Evolutionary conservation across 2,329 filamentous ascomycete species (phyloP), one percentile per base, ranked within the genome.

Genomic region (Aspergillus phoenicis): DNA sequence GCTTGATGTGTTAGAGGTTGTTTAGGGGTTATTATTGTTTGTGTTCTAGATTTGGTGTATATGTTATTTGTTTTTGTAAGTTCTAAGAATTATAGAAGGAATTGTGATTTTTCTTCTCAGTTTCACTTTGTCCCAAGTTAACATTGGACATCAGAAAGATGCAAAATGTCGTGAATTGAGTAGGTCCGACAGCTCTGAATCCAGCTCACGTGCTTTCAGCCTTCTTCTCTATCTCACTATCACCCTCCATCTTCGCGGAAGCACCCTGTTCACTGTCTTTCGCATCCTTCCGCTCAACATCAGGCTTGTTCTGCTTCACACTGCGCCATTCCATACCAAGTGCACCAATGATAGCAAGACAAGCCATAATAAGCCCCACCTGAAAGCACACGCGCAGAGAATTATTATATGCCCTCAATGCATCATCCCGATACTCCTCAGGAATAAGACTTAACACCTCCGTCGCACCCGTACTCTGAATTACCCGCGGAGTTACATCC

Each of bases 321-420:
- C 58, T 61, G 28, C 33, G 61, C 61, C 61, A 63, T 52, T 63
- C 61, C 5, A 47, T 52, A 11, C 54, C 38, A 17, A 63, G 53
- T n/a, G 61, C 52, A 10, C 20, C 61, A 6, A 63, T 48, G 4
- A 56, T 30, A 15, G 61, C 58, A 15, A 61, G 15, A 38, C 61
- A 57, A n/a, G 60, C 38, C 26, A 56, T 26, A 4, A 39, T 26
- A 20, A 53, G 10, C 3, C 30, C 30, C 4, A 53, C 36, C 3
- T 24, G 36, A 26, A 53, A 53, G 7, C 30, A 38, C 33, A 8
- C 11, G 1, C 30, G 20, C 30, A 53, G 20, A 10, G 51, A 38
- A 13, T 53, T 2, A 24, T 53, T 53, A 48, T 61, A 63, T 0
- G 47, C 28, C 13, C 53, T 26, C 33, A 38, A 49, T 30, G 56